Base-by-base conservation (phyloP, 2,329 filamentous ascomycete species). In the Cladophialophora exuberans region DNA sequence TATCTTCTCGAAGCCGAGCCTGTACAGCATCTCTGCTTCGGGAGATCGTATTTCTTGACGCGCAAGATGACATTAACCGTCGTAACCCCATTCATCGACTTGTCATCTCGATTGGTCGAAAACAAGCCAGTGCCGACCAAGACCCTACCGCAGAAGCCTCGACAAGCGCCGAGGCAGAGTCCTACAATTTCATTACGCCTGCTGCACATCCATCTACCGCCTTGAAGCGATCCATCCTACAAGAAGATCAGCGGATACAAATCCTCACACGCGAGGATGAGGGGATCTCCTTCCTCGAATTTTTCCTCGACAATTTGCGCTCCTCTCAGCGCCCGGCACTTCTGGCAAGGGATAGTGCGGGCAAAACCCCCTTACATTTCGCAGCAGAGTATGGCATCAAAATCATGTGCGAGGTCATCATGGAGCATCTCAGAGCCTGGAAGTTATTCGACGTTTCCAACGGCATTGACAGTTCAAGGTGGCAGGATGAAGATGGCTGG, bases 341-440 rank as follows among this genome's bases (percentile, higher is more conserved):
- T 9, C 76, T 81, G 45, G 82, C 83, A 10, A 84, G 81, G 56
- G 93, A 97, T 72, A 80, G 85, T 0, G 88, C 93, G 57, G 92
- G 90, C 2, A 87, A 93, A 3, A 81, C 93, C 11, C 91, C 93
- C 1, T 79, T 97, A 9, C 93, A 97, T 70, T 97, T 97, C 68
- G 91, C 91, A 2, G 93, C 94, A 0, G 91, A 97, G 69, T 96
- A 95, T 68, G 94, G 94, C 2, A 91, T 97, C 64, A 89, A 94
- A 3, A 83, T 90, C n/a, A 86, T 97, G 7, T 96, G 90, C 67
- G 83, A 96, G 67, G 80, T 92, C 20, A 82, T 97, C 62, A 92
- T 97, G 75, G 85, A 87, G 60, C 87, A 88, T 65, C 92, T 99
- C 85, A 89, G 93, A 68, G 81, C 85, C 20, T 97, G 93, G 93